Conservation (phyloP, 768 basidiomycete species). For the Tulasnella sp. region DNA sequence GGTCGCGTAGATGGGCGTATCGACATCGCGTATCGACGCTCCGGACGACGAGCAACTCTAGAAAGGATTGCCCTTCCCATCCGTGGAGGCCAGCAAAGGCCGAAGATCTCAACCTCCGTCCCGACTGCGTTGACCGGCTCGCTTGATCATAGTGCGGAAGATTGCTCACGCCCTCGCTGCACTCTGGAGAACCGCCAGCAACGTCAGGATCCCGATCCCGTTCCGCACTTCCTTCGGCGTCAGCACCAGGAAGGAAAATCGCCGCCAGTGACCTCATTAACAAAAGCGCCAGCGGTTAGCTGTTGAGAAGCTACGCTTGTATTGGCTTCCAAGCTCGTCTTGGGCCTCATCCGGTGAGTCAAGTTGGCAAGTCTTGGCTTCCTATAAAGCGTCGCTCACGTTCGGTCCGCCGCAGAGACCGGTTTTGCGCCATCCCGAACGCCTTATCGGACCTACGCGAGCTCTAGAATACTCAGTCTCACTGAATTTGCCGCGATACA, state of each 20-base stretch:
- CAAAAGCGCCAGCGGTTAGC: conserved; percentile 78
- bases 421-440: conserved; percentile 48
- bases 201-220: too few species aligned
- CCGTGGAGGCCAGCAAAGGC: conserved; percentile 65
- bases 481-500: too few species aligned
- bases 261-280: conserved; percentile 62
- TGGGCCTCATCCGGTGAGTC: conserved; percentile 80
- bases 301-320: conserved; percentile 96
- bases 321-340: conserved; percentile 89
- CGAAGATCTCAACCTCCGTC: not conserved
- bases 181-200: too few species aligned
- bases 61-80: too few species aligned
- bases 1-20: conserved; percentile 74
- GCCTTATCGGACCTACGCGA: too few species aligned
- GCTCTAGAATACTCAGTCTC: too few species aligned
- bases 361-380: not conserved
- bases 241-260: too few species aligned
- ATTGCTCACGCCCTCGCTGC: too few species aligned
- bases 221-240: too few species aligned
- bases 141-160: too few species aligned
- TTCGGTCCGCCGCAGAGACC: conserved; percentile 62
- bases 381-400: not conserved
- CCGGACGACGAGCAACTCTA: conserved; percentile 84
- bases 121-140: too few species aligned
- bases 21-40: conserved; percentile 59